Percentiles rank a stretch among this genome's conserved stretches.
Evolutionary conservation across 2,329 filamentous ascomycete species (phyloP).

Genomic region (Sporothrix dimorphospora): DNA sequence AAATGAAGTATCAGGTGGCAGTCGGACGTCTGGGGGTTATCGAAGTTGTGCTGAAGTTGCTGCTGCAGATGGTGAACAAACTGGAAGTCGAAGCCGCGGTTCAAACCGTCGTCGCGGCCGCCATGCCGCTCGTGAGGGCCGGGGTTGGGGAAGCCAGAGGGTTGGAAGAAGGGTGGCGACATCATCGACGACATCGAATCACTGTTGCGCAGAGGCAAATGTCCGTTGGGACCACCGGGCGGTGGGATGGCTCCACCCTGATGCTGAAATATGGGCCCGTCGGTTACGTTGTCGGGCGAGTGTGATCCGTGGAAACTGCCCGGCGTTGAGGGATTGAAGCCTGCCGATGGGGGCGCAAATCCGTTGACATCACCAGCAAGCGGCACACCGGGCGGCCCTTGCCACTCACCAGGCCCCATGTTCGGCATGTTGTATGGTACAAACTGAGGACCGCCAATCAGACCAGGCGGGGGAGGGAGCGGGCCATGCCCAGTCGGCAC

Average conservation of each 20-base stretch:
- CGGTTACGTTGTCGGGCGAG: conserved; percentile 31
- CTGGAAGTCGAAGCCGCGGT: conserved; percentile 24
- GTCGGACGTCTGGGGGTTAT: conserved; percentile 31
- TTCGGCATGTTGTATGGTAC: conserved; percentile 24
- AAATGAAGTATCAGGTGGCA: conserved; percentile 32
- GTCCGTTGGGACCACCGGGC: conserved; percentile 20
- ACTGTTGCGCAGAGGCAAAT: conserved; percentile 23
- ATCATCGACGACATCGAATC: conserved; percentile 22
- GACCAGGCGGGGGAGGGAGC: conserved; percentile 44
- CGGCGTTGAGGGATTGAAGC: conserved; percentile 59
- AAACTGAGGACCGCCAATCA: conserved; percentile 35
- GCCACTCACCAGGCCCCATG: conserved; percentile 31
- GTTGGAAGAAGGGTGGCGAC: conserved; percentile 26
- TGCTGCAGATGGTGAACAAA: conserved; percentile 31
- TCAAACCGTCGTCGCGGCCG: not conserved
- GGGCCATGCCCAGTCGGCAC: conserved; percentile 45
- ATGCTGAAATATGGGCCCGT: conserved; percentile 2
- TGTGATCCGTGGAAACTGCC: conserved; percentile 67
- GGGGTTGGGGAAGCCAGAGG: conserved; percentile 17
- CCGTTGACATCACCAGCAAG: conserved; percentile 26
- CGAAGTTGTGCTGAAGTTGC: conserved; percentile 28
- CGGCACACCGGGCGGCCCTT: conserved; percentile 22
- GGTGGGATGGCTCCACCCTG: conserved; percentile 23
- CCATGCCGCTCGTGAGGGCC: conserved; percentile 4
- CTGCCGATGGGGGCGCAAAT: conserved; percentile 38